Conservation (phyloP, 2,329 filamentous ascomycete species). For the Blumeria graminis region DNA sequence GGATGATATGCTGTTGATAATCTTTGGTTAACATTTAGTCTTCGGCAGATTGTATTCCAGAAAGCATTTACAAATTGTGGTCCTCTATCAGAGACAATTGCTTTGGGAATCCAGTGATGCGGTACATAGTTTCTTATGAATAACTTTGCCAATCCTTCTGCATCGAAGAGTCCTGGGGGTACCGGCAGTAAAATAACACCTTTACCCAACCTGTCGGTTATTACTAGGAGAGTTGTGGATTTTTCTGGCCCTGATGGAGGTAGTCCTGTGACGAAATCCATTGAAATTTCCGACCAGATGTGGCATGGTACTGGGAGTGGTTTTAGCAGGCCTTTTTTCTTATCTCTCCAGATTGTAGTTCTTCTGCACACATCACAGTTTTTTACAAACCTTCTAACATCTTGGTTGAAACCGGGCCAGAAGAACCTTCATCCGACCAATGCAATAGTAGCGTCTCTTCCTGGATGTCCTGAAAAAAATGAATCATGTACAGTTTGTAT, state of each 20-base stretch:
- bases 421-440: not conserved
- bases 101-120: not conserved
- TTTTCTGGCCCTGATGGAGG: no score
- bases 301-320: conserved; percentile 1
- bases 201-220: no score
- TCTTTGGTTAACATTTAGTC: not conserved
- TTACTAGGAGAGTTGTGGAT: no score
- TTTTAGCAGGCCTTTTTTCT: conserved; percentile 3
- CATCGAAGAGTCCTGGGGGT: no score
- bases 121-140: not conserved
- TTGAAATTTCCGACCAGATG: conserved; percentile 3
- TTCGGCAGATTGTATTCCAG: not conserved
- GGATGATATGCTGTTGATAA: not conserved
- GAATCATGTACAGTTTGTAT: conserved; percentile 2
- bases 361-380: conserved; percentile 1
- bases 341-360: conserved; percentile 1
- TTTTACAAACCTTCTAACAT: not conserved
- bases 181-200: no score
- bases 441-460: conserved; percentile 2
- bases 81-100: not conserved
- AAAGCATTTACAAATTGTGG: not conserved
- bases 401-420: not conserved
- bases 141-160: no score
- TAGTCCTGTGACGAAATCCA: conserved; percentile 2
- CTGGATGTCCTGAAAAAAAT: not conserved